Base-by-base conservation (phyloP, 176 grass and related monocot species). In the Musa itinerans region DNA sequence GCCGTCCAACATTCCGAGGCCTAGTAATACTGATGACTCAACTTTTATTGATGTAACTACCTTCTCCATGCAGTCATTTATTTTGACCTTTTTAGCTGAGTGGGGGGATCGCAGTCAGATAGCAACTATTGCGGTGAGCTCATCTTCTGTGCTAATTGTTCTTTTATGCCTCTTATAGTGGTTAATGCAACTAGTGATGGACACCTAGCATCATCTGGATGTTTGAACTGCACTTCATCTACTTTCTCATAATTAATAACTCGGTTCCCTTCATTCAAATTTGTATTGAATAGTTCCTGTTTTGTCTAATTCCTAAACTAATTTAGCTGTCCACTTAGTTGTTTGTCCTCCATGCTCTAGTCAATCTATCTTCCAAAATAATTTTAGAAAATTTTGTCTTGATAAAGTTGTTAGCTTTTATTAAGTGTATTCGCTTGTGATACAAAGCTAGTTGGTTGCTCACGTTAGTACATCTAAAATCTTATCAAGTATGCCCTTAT, bases 41-140 rank as follows among this genome's bases (percentile, higher is more conserved):
- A 8, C 2, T 10, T 63, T 7, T 64, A 20, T 52, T 23, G n/a
- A 13, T 61, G 25, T 9, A 53, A 65, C 17, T 65, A 53, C 66
- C 63, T 67, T 76, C 69, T 86, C 56, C 3, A 63, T 89, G 49
- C 86, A 98, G 90, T 98, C 95, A 68, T 98, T 98, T 83, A 87
- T 98, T 76, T 81, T 98, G 82, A 98, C 95, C 13, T 98, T 98
- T 82, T 74, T 98, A 69, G 95, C 95, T 29, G 95, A 98, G 82
- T 93, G 90, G 95, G 95, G 95, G 1, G 95, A 98, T 70, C 95
- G 88, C 53, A 98, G 95, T 80, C 95, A 98, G 81, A 98, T 98
- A 69, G 90, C 88, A 79, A 98, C 95, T 9, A 98, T 98, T 50
- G 95, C 90, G 20, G 95, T 98, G 86, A 63, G 49, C 14, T 43